These are phyloP conservation scores for Rhodotorula glutinis DNA, from an alignment of 1,284 basidiomycete genomes.

Conservation along the genomic window DNA sequence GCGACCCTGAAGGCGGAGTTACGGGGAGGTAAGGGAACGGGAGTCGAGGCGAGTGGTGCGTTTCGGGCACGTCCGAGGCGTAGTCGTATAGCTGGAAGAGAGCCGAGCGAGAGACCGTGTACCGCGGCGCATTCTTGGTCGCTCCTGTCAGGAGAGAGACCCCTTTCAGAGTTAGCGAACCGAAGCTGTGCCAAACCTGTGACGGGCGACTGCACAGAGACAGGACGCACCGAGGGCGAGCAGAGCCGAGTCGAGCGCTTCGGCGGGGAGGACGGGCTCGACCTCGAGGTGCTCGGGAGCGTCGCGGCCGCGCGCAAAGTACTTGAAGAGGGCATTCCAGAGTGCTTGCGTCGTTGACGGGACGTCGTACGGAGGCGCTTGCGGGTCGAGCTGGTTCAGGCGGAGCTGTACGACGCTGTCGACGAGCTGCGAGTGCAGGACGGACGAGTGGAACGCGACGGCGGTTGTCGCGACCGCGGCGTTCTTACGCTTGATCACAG, in stretches of 20 bases:
- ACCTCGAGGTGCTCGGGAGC: constrained; percentile 15
- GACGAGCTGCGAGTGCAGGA: constrained; percentile 32
- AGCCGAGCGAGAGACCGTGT: constrained; percentile 29
- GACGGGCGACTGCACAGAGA: too few relatives aligned
- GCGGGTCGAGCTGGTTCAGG: constrained; percentile 31
- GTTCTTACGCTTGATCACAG: constrained; percentile 31
- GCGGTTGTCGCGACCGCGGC: constrained; percentile 23
- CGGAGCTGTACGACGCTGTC: constrained; percentile 25
- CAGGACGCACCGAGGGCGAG: constrained; percentile 18
- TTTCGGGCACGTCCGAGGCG: constrained; percentile 20
- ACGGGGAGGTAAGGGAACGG: constrained; percentile 29
- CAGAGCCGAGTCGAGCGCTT: constrained; percentile 26
- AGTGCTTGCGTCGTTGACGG: constrained; percentile 25
- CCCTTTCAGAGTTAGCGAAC: rapidly evolving
- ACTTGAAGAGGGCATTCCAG: constrained; percentile 36
- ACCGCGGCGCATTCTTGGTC: constrained; percentile 11
- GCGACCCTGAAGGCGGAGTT: constrained; percentile 6
- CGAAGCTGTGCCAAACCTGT: too few relatives aligned
- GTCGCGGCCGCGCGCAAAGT: constrained; percentile 28
- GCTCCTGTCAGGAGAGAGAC: constrained; percentile 12
- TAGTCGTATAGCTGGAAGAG: constrained; percentile 36
- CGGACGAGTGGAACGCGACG: constrained; percentile 31
- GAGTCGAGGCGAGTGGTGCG: constrained; percentile 3
- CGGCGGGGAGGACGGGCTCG: constrained; percentile 31
- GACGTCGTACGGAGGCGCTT: constrained; percentile 26